Evolutionary conservation across 2,329 filamentous ascomycete genomes (phyloP), one percentile per base, ranked within the genome.

Genomic region (Capronia americana): DNA sequence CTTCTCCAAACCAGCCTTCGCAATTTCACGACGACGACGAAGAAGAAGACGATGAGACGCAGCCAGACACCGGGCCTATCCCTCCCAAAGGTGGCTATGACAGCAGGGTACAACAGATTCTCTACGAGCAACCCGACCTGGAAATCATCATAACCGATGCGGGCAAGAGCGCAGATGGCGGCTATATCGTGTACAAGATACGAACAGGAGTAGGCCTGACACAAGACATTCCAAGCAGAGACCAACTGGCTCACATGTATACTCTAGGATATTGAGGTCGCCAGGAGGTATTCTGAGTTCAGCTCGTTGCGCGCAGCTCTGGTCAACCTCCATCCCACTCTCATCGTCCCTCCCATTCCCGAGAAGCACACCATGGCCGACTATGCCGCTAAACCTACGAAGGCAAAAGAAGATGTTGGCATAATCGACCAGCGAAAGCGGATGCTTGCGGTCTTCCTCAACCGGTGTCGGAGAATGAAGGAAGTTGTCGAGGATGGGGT

Each of bases 361-460:
- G 96, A 99, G 81, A 99, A 99, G 79, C 95, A 99, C 79, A 95
- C 93, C 54, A 96, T 99, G 90, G 94, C 94, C 68, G 95, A 99
- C 78, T 99, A 99, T 76, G 95, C 95, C 17, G 93, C 96, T 30
- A 98, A 97, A 74, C 95, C 96, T 1, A 99, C 95, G 44, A 97
- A 94, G 74, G 96, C 96, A 20, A 99, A 97, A 78, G 94, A 99
- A 79, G 96, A 99, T 77, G 90, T 93, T 65, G 92, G 94, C 67
- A 99, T 98, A 54, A 99, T 99, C 70, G 95, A 99, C 76, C 82
- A 98, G 71, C 88, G 95, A 66, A 98, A 98, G 82, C 91, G 95
- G 74, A 99, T 99, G 95, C 79, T 99, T 61, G 91, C 91, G 4
- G 95, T 98, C 0, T 99, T 99, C 74, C 78, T 99, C 57, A 99